phyloP scores from a whole-genome alignment of 164 flowering plant species.

The Tetracentron sinense region DNA sequence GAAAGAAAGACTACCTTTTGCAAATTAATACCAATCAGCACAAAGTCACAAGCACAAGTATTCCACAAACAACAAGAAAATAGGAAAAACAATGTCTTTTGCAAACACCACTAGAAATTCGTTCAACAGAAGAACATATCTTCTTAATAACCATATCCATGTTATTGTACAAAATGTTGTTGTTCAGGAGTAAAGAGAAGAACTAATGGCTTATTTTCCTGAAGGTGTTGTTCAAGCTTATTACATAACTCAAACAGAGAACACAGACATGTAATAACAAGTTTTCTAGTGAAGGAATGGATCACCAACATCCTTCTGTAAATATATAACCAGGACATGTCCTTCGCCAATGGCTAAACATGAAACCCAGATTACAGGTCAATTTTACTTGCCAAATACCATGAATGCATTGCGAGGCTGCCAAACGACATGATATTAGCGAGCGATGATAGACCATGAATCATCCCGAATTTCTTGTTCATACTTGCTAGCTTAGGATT shows the following conservation, averaged over 20 bases:
- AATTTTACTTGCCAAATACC: slow-evolving; percentile 91
- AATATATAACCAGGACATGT: slow-evolving; percentile 1
- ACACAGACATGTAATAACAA: background rate
- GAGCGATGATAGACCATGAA: slow-evolving; percentile 92
- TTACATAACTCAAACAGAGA: background rate
- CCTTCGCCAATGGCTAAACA: background rate
- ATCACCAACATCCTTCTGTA: background rate
- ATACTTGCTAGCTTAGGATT: slow-evolving; percentile 87
- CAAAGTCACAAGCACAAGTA: too few species aligned
- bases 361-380: slow-evolving; percentile 36
- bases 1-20: too few species aligned
- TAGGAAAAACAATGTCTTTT: too few species aligned
- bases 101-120: too few species aligned
- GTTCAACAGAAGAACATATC: too few species aligned
- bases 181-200: background rate
- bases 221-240: background rate
- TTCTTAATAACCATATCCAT: too few species aligned
- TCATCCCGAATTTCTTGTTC: slow-evolving; percentile 99
- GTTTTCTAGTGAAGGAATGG: background rate
- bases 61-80: too few species aligned
- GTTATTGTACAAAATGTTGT: background rate
- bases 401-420: slow-evolving; percentile 91
- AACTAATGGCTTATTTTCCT: background rate
- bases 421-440: slow-evolving; percentile 89
- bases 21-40: too few species aligned